Base-by-base conservation (phyloP, 805 yeast species). In the Grigorovia yakushimaensis region DNA sequence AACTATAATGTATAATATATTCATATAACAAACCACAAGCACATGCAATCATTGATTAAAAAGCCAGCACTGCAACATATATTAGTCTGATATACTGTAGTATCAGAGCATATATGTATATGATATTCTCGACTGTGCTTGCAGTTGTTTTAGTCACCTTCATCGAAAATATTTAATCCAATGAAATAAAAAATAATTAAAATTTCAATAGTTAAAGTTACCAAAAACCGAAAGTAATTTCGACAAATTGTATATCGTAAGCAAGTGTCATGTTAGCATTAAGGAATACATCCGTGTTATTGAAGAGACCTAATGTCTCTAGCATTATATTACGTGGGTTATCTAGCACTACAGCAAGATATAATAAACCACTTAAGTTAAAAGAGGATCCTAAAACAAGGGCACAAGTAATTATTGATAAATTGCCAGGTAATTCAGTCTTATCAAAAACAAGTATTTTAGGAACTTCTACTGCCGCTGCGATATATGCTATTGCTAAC, bases 391-490 rank as follows among this genome's bases (percentile, higher is more conserved):
- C 96, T 70, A 84, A 88, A 75, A 77, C 82, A 59, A 87, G 87
- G 78, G 98, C 98, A 50, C 71, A 78, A 64, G 80, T 96, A 46
- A 80, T 91, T 70, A 80, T 91, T 61, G 89, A 85, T 64, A 87
- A 96, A 54, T 73, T 93, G 58, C 98, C 98, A 69, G 97, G 97
- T 68, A 83, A 79, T 80, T 79, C 80, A 62, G 74, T 79, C 59
- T 69, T 91, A 58, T 79, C 96, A 57, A 93, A 93, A 81, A 88
- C 97, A 53, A 96, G 97, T 65, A 78, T 89, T 64, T 75, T 93
- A 63, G 96, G 96, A 62, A 89, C 98, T 47, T 79, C 91, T 52
- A 80, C 96, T 51, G 97, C 97, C 53, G 98, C 95, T 49, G 82
- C 95, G 51, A 69, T 91, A 58, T 93, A 88, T 73, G 96, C 96